phyloP scores from a whole-genome alignment of 2,329 filamentous ascomycete species.

The Aspergillus japonicus region DNA sequence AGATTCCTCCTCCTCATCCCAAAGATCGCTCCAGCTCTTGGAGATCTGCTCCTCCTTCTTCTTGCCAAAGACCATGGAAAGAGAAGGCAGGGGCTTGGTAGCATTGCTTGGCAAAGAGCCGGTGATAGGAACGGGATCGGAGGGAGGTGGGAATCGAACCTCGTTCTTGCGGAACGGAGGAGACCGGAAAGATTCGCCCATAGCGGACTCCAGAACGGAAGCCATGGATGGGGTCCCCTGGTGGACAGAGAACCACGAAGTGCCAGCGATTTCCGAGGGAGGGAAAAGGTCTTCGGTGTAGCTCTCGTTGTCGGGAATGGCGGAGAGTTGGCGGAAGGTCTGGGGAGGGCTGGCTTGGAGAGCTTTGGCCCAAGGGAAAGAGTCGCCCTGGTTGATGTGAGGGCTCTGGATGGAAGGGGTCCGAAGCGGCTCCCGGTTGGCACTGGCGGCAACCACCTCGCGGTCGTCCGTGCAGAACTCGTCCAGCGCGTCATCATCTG shows the following conservation, averaged over 20 bases:
- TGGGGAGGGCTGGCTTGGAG: conserved; percentile 73
- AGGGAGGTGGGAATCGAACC: conserved; percentile 48
- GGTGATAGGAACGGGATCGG: conserved; percentile 69
- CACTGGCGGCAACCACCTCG: conserved; percentile 71
- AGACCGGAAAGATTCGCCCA: conserved; percentile 79
- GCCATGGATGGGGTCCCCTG: conserved; percentile 77
- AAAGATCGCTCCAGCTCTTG: conserved; percentile 99
- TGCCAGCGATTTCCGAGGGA: conserved; percentile 63
- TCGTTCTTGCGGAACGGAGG: conserved; percentile 52
- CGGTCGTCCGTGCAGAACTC: conserved; percentile 88
- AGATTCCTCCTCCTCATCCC: conserved; percentile 81
- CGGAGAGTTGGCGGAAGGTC: conserved; percentile 77
- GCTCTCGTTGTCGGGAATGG: conserved; percentile 74
- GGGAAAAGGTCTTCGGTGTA: conserved; percentile 85
- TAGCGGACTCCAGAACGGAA: conserved; percentile 78
- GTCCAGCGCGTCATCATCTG: conserved; percentile 83
- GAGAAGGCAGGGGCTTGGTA: conserved; percentile 61
- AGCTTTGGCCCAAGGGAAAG: conserved; percentile 94
- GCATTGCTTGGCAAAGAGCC: conserved; percentile 71
- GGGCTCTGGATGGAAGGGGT: conserved; percentile 94
- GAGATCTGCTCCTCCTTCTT: conserved; percentile 72
- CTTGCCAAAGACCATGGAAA: conserved; percentile 77
- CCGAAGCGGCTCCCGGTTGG: conserved; percentile 90
- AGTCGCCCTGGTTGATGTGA: conserved; percentile 68
- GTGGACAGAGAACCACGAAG: conserved; percentile 75